Evolutionary conservation across 176 grass and related monocot species (phyloP).

Genomic region (Chrysopogon serrulatus): DNA sequence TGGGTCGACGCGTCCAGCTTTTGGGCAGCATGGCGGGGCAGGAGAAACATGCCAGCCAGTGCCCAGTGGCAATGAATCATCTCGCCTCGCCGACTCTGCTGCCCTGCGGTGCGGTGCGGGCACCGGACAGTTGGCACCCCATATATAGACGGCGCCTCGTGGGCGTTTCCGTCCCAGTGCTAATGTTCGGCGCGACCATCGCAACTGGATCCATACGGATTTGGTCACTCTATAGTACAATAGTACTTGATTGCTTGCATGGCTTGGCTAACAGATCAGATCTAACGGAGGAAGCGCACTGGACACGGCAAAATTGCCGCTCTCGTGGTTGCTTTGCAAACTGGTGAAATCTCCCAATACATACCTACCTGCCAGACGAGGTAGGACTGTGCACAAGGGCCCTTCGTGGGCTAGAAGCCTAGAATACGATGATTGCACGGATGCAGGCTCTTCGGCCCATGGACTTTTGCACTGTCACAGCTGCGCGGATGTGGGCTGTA

Average conservation of each 20-base stretch:
- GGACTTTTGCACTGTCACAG: background rate
- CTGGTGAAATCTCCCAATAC: background rate
- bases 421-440: background rate
- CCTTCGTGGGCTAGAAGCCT: background rate
- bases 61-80: background rate
- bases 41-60: background rate
- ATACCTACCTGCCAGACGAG: background rate
- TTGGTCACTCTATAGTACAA: background rate
- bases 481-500: no score
- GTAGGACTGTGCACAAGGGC: background rate
- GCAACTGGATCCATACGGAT: background rate
- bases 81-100: no score
- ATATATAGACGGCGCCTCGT: background rate
- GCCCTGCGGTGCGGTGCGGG: no score
- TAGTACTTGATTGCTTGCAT: no score
- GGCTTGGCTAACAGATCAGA: background rate
- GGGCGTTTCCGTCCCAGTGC: background rate
- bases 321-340: background rate
- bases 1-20: slow-evolving; percentile 33
- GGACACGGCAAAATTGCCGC: background rate
- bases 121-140: background rate
- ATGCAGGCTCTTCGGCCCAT: background rate
- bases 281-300: background rate
- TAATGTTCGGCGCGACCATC: background rate
- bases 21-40: slow-evolving; percentile 16